phyloP scores from a whole-genome alignment of 345 rosid genomes.

The Boechera stricta region DNA sequence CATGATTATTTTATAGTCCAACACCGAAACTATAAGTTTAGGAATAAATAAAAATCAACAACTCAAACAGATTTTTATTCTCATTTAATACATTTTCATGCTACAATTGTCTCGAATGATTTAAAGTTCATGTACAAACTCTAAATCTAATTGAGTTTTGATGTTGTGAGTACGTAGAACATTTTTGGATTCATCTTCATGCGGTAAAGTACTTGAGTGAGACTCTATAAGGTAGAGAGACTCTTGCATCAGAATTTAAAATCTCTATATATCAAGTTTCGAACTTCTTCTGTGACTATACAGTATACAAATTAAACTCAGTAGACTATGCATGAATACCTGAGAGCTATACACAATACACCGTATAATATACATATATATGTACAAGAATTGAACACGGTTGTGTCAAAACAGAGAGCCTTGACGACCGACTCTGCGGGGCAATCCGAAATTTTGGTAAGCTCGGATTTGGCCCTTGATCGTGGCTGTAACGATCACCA shows the following conservation, averaged over 20 bases:
- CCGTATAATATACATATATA: background rate
- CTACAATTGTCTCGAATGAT: background rate
- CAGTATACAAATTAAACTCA: constrained; percentile 18
- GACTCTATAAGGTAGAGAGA: background rate
- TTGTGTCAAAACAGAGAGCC: constrained; percentile 51
- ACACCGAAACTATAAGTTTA: background rate
- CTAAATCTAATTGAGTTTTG: background rate
- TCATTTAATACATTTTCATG: background rate
- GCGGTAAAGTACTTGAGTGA: background rate
- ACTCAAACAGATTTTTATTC: background rate
- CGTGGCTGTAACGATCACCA: constrained; percentile 91
- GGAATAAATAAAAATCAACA: background rate
- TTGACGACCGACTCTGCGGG: constrained; percentile 71
- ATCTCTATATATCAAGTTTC: background rate
- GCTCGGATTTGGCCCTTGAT: constrained; percentile 81
- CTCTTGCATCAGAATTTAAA: background rate
- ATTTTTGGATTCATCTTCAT: background rate
- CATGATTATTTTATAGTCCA: constrained; percentile 2
- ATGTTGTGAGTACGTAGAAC: background rate
- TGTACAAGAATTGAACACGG: constrained; percentile 1
- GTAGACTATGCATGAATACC: constrained; percentile 21
- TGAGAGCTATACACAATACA: constrained; percentile 21
- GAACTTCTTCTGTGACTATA: background rate
- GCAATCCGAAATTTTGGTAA: constrained; percentile 87
- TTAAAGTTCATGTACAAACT: background rate